These are phyloP conservation scores for Pythium rishiriense DNA, from an alignment of 352 stramenopile genomes.

Conservation along the genomic window DNA sequence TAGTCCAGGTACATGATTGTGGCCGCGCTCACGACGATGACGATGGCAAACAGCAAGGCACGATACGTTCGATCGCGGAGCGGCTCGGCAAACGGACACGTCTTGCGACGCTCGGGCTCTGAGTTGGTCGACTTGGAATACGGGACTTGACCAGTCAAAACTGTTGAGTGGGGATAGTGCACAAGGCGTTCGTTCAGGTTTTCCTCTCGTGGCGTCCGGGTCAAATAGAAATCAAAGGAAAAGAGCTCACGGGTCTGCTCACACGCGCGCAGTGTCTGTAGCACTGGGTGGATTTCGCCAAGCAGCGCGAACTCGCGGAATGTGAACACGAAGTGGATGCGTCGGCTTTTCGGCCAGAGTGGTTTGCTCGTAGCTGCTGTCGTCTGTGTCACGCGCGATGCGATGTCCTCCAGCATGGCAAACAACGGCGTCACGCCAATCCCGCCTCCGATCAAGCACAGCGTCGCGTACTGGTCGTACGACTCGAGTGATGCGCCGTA, in stretches of 20 bases:
- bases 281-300: slow-evolving; percentile 34
- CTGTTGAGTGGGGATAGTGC: background rate
- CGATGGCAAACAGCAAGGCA: slow-evolving; percentile 19
- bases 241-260: slow-evolving; percentile 24
- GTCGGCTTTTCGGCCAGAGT: slow-evolving; percentile 40
- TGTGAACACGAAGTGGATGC: slow-evolving; percentile 22
- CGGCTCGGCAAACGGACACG: slow-evolving; percentile 30
- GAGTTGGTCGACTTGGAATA: background rate
- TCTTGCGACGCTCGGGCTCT: background rate
- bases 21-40: slow-evolving; percentile 21
- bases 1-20: slow-evolving; percentile 28
- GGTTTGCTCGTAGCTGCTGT: background rate
- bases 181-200: slow-evolving; percentile 21
- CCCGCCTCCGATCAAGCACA: slow-evolving; percentile 32
- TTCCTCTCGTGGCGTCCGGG: slow-evolving; percentile 13
- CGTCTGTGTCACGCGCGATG: slow-evolving; percentile 1
- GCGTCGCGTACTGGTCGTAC: slow-evolving; percentile 31
- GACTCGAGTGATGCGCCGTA: slow-evolving; percentile 38
- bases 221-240: slow-evolving; percentile 31
- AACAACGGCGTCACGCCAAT: slow-evolving; percentile 48
- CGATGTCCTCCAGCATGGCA: slow-evolving; percentile 42
- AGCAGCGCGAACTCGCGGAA: slow-evolving; percentile 43
- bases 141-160: background rate
- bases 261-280: background rate
- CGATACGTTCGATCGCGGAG: slow-evolving; percentile 24